Evolutionary conservation across 345 rosid species (phyloP), one percentile per base, ranked within the genome.

Genomic region (Lepidium aucheri): DNA sequence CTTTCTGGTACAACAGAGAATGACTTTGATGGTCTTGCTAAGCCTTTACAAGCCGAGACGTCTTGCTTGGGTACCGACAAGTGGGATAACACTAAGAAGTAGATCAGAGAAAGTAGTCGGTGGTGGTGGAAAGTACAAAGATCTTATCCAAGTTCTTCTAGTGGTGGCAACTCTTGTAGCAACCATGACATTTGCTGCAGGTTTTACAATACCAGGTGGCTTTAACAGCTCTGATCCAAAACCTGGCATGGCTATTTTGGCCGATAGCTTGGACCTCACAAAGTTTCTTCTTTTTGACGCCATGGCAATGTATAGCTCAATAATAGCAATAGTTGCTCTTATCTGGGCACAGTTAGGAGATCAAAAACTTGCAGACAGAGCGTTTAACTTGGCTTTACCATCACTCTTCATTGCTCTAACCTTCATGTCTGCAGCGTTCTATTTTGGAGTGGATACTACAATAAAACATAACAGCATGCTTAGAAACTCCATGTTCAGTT

Each of bases 161-260:
- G 8, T 63, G 8, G 45, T 63, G 41, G 54, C 38, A 63, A 17
- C 55, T 9, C 56, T 63, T 9, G 34, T 63, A 45, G 56, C 43
- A 0, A 63, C 68, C 3, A 11, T 63, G 13, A 47, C 68, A 2
- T 63, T 63, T 36, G 51, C 28, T 33, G 67, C 56, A 3, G 69
- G 69, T 24, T 51, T 64, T 39, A 61, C 68, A 1, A 9, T 63
- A 7, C 57, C 68, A 0, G 64, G 68, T 7, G 68, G 68, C 13
- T 46, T 33, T 17, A 55, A 11, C 9, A 55, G 9, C 60, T 55
- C 60, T 55, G 8, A 14, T 55, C 60, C 60, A 2, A 52, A 49
- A 7, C 0, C 6, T 1, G 68, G 68, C 10, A 45, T 35, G 39
- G 46, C 57, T 4, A 18, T 32, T 5, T 9, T 63, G 12, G 30